Base-by-base conservation (phyloP, 2,329 filamentous ascomycete genomes). In the Hymenoscyphus salicellus region DNA sequence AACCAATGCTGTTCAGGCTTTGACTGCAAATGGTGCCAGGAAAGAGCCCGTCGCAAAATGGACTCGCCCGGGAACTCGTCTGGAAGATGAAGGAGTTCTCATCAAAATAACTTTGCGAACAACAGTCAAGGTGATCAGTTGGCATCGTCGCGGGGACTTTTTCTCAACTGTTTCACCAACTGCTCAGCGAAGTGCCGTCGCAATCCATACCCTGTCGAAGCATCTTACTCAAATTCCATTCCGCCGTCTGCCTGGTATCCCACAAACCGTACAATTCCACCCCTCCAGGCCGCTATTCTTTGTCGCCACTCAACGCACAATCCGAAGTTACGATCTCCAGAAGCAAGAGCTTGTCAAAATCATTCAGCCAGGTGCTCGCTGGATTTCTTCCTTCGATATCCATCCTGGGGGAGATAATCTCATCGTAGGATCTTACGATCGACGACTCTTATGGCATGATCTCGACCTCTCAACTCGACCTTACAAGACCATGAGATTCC, bases 401-500 rank as follows among this genome's bases (percentile, higher is more conserved):
- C 96, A 99, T 78, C 89, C 93, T 0, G 91, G 91, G 20, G 95
- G 95, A 56, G 93, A 97, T 79, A 97, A 99, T 75, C 79, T 99
- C 63, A 91, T 98, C 65, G 92, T 97, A 11, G 93, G 93, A 55
- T 95, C 93, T 0, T 99, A 98, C 79, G 95, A 99, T 79, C 89
- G 93, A 70, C 88, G 94, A 57, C 83, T 99, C 2, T 83, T 99
- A 36, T 99, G 95, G 95, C 95, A 98, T 79, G 95, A 99, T 79
- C 84, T 98, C 62, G 95, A 99, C 71, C 86, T 99, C 41, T 95
- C 92, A 0, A 89, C 86, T 68, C 87, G 92, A 59, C 95, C 95
- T 0, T 98, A 96, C 83, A 97, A 97, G 83, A 98, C 94, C 1
- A 88, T 99, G 79, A 87, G 95, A 60, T 99, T 98, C 81, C 95